These are phyloP conservation scores for Crepidotus variabilis DNA, from an alignment of 768 basidiomycete genomes.

Conservation along the genomic window DNA sequence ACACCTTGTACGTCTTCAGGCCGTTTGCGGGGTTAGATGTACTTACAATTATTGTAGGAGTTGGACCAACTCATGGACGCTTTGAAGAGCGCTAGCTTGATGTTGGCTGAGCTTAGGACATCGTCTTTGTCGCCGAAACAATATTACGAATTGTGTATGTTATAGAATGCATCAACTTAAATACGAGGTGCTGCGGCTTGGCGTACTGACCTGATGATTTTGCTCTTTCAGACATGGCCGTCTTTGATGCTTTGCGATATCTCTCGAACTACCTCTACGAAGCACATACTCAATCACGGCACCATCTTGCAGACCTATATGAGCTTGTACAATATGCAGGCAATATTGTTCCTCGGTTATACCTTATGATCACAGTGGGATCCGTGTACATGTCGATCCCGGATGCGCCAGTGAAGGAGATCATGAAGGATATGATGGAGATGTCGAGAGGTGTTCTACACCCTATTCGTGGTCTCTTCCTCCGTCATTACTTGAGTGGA, in stretches of 20 bases:
- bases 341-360: slow-evolving; percentile 89
- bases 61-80: slow-evolving; percentile 98
- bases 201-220: neutral
- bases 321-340: slow-evolving; percentile 99
- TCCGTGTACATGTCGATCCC: slow-evolving; percentile 99
- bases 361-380: slow-evolving; percentile 99
- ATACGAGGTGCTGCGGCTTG: slow-evolving; percentile 8
- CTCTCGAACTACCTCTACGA: slow-evolving; percentile 96
- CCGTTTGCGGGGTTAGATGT: slow-evolving; percentile 6
- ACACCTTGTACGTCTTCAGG: slow-evolving; percentile 62
- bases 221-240: slow-evolving; percentile 81
- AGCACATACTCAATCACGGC: slow-evolving; percentile 85
- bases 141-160: slow-evolving; percentile 95
- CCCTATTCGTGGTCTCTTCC: slow-evolving; percentile 93
- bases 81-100: slow-evolving; percentile 92
- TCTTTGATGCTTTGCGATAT: slow-evolving; percentile 94
- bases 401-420: slow-evolving; percentile 96
- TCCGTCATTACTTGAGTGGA: slow-evolving; percentile 94
- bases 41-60: slow-evolving; percentile 50
- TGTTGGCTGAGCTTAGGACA: slow-evolving; percentile 95
- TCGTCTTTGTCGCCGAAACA: slow-evolving; percentile 93
- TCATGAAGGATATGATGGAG: slow-evolving; percentile 99
- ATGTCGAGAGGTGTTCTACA: slow-evolving; percentile 98
- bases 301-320: slow-evolving; percentile 97
- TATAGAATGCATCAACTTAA: neutral